Percentiles rank a stretch among this genome's conserved stretches.
Conservation (phyloP, 1,139 yeast genomes). For the Entelexis paramagnoliae region DNA sequence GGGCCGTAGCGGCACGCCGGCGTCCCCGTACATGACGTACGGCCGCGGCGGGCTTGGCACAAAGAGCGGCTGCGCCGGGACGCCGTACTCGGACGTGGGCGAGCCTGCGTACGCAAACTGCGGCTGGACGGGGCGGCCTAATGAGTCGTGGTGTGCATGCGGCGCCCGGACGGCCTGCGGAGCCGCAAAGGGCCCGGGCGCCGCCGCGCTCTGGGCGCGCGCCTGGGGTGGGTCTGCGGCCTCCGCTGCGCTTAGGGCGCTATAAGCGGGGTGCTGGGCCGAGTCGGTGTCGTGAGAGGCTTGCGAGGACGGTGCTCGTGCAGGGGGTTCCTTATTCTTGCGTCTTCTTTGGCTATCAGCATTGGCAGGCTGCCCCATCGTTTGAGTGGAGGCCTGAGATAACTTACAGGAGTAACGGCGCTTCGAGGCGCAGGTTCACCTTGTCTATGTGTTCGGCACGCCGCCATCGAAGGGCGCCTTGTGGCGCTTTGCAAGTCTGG, state of each 20-base stretch:
- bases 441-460: neutral
- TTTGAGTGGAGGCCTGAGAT: neutral
- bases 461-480: neutral
- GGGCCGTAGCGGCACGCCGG: neutral
- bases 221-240: neutral
- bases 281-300: neutral
- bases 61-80: neutral
- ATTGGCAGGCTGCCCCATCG: neutral
- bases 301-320: neutral
- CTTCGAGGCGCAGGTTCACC: slow-evolving; percentile 1
- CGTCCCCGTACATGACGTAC: neutral
- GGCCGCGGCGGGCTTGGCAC: neutral
- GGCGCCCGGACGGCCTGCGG: too few relatives aligned
- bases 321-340: neutral
- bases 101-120: neutral
- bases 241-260: neutral
- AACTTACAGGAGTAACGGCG: neutral
- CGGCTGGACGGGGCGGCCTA: neutral
- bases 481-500: neutral
- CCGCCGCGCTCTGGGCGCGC: too few relatives aligned
- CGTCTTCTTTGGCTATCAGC: neutral
- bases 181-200: too few relatives aligned
- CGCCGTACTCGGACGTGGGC: neutral
- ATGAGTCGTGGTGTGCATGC: too few relatives aligned
- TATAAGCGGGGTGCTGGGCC: neutral